Evolutionary conservation across 257 asterid genomes (phyloP).

Genomic region (Nicotiana benthamiana): DNA sequence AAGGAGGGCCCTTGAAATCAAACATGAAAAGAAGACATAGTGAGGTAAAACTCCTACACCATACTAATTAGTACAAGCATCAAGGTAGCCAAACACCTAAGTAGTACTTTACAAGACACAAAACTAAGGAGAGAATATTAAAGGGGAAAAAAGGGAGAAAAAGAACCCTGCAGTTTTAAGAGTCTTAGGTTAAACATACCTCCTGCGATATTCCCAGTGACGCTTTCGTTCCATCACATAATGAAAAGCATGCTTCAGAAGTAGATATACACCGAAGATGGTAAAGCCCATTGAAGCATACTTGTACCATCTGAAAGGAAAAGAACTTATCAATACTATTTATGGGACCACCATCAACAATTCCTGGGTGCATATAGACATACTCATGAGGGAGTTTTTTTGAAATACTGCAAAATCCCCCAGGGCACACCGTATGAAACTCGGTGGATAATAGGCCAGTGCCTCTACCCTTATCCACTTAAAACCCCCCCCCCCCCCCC

Average conservation of each 20-base stretch:
- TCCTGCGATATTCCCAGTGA: conserved; percentile 76
- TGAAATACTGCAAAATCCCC: too few species aligned
- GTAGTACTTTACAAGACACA: neutral
- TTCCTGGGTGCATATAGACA: neutral
- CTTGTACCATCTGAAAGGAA: conserved; percentile 74
- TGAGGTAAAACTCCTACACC: neutral
- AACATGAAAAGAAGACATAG: neutral
- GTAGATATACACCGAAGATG: conserved; percentile 68
- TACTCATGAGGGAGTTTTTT: neutral
- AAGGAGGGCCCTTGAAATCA: neutral
- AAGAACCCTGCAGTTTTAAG: neutral
- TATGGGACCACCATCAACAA: neutral
- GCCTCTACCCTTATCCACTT: too few species aligned
- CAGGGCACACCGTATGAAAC: too few species aligned
- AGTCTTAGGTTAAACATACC: conserved; percentile 28
- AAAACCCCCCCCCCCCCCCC: too few species aligned
- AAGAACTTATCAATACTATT: neutral
- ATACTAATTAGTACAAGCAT: neutral
- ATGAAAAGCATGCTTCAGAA: conserved; percentile 62
- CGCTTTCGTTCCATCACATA: conserved; percentile 81
- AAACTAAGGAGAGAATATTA: neutral
- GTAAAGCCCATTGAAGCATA: conserved; percentile 80
- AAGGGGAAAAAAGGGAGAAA: neutral
- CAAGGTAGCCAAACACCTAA: neutral
- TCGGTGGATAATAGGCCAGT: too few species aligned